phyloP scores from a whole-genome alignment of 1,139 yeast species.

The Diutina ranongensis region DNA sequence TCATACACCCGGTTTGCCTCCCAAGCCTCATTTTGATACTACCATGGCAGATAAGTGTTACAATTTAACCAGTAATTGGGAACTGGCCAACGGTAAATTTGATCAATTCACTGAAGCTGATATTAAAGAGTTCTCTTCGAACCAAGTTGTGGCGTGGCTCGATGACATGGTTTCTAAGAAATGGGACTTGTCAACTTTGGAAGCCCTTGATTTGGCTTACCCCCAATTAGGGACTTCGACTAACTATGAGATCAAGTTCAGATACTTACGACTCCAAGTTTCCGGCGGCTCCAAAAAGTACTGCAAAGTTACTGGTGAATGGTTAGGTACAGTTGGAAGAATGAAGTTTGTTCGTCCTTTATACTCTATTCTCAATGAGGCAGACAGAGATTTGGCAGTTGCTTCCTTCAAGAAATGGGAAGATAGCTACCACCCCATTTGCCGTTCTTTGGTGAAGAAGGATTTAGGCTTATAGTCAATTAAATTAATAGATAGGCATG shows the following conservation, averaged over 20 bases:
- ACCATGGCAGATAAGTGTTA: conserved; percentile 23
- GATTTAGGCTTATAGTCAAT: not conserved
- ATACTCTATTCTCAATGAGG: conserved; percentile 6
- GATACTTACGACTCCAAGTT: not conserved
- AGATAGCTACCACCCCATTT: conserved; percentile 1
- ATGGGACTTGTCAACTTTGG: not conserved
- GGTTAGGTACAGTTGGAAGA: conserved; percentile 1
- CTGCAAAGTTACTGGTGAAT: conserved; percentile 9
- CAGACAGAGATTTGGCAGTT: not conserved
- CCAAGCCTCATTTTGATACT: conserved; percentile 20
- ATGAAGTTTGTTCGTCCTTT: conserved; percentile 3
- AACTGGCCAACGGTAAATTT: conserved; percentile 8
- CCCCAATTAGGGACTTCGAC: not conserved
- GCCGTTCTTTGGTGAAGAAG: not conserved
- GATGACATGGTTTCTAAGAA: not conserved
- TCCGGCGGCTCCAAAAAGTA: not conserved
- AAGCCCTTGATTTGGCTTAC: not conserved
- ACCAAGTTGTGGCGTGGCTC: conserved; percentile 1
- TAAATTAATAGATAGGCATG: not conserved
- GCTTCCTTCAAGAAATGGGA: not conserved
- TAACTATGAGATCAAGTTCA: not conserved
- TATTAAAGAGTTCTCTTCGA: not conserved
- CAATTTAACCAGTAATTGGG: conserved; percentile 19
- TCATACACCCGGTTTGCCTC: conserved; percentile 21
- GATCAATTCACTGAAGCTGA: conserved; percentile 4